Percentiles rank a stretch among this genome's conserved stretches.
phyloP scores from a whole-genome alignment of 371 early-diverging fungal species.

The Chytridium lagenaria region DNA sequence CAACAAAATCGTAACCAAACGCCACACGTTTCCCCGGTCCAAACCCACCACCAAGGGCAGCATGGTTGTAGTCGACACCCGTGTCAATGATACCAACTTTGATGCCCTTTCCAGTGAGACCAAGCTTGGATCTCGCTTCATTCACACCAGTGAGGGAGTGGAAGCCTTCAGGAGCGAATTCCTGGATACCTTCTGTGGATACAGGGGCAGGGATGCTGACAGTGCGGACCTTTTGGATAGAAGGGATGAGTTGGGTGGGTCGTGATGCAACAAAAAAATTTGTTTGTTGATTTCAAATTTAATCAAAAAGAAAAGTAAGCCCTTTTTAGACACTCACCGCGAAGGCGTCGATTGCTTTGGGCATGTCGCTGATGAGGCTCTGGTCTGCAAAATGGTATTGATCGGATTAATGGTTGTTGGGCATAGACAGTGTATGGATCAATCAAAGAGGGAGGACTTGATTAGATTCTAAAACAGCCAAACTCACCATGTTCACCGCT shows the following conservation, averaged over 20 bases:
- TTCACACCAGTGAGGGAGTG: slow-evolving; percentile 33
- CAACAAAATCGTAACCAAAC: slow-evolving; percentile 42
- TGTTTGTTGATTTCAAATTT: background rate
- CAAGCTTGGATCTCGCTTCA: slow-evolving; percentile 18
- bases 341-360: background rate
- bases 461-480: no score
- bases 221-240: background rate
- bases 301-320: background rate
- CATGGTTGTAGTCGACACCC: slow-evolving; percentile 70
- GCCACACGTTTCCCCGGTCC: slow-evolving; percentile 15
- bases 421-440: no score
- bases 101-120: slow-evolving; percentile 41
- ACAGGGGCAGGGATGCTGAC: background rate
- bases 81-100: slow-evolving; percentile 59
- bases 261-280: background rate
- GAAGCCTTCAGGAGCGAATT: slow-evolving; percentile 36
- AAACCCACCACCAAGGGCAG: slow-evolving; percentile 64
- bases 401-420: no score
- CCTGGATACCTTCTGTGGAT: background rate
- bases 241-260: background rate
- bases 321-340: no score
- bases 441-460: no score
- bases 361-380: background rate
- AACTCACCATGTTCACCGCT: no score
- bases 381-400: no score